phyloP scores from a whole-genome alignment of 345 rosid species.

The Eucalyptus marginata region DNA sequence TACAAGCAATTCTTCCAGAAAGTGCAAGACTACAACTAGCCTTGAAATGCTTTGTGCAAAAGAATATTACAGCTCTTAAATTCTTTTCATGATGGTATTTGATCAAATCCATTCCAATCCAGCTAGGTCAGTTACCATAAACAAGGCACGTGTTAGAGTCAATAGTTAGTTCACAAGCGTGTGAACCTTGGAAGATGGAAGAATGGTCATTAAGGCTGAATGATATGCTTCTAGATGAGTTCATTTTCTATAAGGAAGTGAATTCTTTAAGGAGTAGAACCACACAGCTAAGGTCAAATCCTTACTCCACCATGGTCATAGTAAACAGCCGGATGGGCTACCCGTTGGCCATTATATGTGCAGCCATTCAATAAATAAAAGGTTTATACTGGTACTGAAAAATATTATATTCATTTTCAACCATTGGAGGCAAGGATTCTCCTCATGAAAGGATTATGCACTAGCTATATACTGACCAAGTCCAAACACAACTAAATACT shows the following conservation, averaged over 20 bases:
- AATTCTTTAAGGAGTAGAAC: neutral
- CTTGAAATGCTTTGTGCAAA: neutral
- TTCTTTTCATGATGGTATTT: neutral
- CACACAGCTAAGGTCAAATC: neutral
- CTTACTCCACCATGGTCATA: neutral
- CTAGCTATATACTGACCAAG: neutral
- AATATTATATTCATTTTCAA: no score
- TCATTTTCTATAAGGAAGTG: neutral
- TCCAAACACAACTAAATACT: neutral
- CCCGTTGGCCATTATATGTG: no score
- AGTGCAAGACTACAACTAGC: neutral
- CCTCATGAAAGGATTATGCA: no score
- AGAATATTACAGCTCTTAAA: neutral
- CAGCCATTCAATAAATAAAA: no score
- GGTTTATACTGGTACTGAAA: no score
- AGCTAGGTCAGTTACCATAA: neutral
- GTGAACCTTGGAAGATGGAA: neutral
- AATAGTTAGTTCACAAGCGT: neutral
- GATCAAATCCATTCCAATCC: neutral
- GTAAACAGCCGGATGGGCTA: neutral
- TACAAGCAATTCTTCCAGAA: neutral
- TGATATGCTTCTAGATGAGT: neutral
- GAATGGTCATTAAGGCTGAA: neutral
- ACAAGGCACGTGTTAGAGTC: neutral
- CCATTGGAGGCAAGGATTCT: no score